Conservation (phyloP, 345 rosid genomes). For the Gossypium herbaceum region DNA sequence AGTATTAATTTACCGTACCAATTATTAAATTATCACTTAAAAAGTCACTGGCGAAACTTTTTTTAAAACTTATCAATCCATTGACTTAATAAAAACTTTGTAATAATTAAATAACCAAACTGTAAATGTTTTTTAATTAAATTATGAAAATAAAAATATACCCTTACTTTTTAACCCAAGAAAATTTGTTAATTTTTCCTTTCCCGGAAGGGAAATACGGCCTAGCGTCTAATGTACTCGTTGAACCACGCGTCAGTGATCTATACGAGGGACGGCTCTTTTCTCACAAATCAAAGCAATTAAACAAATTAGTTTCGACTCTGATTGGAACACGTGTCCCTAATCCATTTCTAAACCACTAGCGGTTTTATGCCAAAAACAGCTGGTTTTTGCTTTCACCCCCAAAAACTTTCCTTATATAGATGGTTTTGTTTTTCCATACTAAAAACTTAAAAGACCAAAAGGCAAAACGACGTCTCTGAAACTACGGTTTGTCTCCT, state of each 20-base stretch:
- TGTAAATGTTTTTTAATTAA: too few relatives aligned
- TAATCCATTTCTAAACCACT: neutral
- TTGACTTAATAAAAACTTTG: too few relatives aligned
- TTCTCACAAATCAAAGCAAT: neutral
- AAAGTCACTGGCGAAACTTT: rapidly evolving
- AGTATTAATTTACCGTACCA: rapidly evolving
- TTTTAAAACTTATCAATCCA: too few relatives aligned
- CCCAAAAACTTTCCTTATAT: conserved; percentile 18
- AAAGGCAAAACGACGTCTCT: conserved; percentile 21
- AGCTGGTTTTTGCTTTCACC: neutral
- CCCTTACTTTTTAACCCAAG: too few relatives aligned
- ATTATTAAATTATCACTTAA: too few relatives aligned
- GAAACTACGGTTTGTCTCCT: conserved; percentile 22
- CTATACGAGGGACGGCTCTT: conserved; percentile 18
- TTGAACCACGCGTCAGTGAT: conserved; percentile 18
- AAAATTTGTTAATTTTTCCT: neutral
- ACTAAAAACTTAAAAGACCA: too few relatives aligned
- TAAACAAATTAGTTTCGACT: neutral
- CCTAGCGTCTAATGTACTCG: neutral
- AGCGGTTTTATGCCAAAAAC: conserved; percentile 10
- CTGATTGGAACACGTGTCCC: conserved; percentile 21
- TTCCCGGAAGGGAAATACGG: neutral
- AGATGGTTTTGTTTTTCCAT: neutral
- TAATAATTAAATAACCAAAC: too few relatives aligned
- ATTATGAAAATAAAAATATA: too few relatives aligned